These are phyloP conservation scores for Umbelopsis sp. DNA, from an alignment of 192 early-diverging fungal species.

Conservation along the genomic window DNA sequence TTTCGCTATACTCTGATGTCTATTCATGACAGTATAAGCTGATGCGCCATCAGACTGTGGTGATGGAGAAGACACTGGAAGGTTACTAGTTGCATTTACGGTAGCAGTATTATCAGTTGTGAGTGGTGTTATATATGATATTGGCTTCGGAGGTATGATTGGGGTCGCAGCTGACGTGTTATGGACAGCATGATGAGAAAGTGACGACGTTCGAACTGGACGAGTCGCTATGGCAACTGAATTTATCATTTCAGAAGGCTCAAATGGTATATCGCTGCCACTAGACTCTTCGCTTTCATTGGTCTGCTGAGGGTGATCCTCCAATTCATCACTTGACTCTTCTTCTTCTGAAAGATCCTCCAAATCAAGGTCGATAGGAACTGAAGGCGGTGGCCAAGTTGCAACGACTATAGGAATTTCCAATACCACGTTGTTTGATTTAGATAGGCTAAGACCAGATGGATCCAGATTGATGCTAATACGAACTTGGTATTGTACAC, in stretches of 20 bases:
- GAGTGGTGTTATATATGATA: too few relatives aligned
- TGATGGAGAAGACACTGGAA: too few relatives aligned
- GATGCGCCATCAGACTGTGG: too few relatives aligned
- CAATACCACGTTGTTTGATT: constrained; percentile 5
- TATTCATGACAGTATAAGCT: too few relatives aligned
- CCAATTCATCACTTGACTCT: background rate
- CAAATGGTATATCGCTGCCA: background rate
- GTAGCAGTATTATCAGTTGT: too few relatives aligned
- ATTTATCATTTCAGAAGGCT: background rate
- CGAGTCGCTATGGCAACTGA: background rate
- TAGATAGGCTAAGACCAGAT: background rate
- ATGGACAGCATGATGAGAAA: background rate
- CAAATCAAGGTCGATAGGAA: constrained; percentile 40
- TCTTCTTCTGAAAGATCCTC: constrained; percentile 19
- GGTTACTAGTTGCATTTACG: too few relatives aligned
- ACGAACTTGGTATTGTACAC: constrained; percentile 34
- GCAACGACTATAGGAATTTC: constrained; percentile 38
- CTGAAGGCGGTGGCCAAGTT: constrained; percentile 34
- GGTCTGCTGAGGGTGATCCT: background rate
- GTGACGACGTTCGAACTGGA: constrained; percentile 2
- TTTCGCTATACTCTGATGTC: too few relatives aligned
- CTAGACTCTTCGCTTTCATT: background rate
- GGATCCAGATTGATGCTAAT: constrained; percentile 18
- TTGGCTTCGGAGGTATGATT: background rate
- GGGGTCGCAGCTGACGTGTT: background rate